Percentiles rank a stretch among this genome's conserved stretches.
These are phyloP conservation scores for Gleditsia sinensis DNA, from an alignment of 306 rosid genomes.

Conservation along the genomic window DNA sequence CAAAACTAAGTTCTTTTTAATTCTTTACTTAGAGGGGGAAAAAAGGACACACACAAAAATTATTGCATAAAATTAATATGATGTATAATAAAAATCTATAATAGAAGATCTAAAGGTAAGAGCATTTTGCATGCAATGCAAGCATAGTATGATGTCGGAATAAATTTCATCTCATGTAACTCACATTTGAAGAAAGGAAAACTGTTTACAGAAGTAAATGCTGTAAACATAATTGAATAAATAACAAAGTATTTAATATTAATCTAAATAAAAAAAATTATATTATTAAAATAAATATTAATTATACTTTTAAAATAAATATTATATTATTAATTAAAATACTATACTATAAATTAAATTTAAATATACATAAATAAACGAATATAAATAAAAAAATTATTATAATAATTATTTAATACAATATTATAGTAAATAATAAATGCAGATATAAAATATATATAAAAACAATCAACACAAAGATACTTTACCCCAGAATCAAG, in stretches of 20 bases:
- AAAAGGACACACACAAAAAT: background rate
- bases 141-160: slow-evolving; percentile 16
- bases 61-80: slow-evolving; percentile 16
- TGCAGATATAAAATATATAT: too few species aligned
- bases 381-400: too few species aligned
- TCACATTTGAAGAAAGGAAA: background rate
- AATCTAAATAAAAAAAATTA: too few species aligned
- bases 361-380: too few species aligned
- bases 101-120: background rate
- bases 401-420: too few species aligned
- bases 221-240: background rate
- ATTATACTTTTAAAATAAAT: too few species aligned
- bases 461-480: too few species aligned
- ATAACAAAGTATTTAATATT: background rate
- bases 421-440: too few species aligned
- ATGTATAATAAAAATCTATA: slow-evolving; percentile 16
- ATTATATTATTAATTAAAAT: too few species aligned
- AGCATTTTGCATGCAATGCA: slow-evolving; percentile 3
- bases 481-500: too few species aligned
- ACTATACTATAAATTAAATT: too few species aligned
- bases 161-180: background rate
- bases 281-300: slow-evolving; percentile 7
- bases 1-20: background rate
- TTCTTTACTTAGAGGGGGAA: background rate
- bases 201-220: background rate